phyloP scores from a whole-genome alignment of 2,329 filamentous ascomycete species.

The Sporothrix pseudoabietina region DNA sequence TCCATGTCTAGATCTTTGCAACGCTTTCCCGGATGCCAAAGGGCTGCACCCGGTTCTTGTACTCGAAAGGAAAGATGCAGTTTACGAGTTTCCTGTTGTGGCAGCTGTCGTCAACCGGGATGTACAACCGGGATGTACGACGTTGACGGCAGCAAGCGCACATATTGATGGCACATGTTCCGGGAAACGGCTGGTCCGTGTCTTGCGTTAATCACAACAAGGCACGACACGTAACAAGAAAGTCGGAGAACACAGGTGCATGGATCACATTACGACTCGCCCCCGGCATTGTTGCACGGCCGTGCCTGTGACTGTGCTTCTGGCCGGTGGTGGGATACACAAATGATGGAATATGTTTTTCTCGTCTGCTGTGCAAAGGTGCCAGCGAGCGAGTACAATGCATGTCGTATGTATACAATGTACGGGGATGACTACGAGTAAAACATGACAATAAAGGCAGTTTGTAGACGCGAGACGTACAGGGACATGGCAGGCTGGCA shows the following conservation, averaged over 20 bases:
- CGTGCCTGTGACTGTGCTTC: slow-evolving; percentile 3
- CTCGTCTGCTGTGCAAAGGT: not conserved
- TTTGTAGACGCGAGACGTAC: not conserved
- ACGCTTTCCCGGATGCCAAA: not conserved
- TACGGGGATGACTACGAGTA: not conserved
- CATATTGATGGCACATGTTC: no score
- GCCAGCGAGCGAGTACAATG: not conserved
- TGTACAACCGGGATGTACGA: not conserved
- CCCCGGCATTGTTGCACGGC: not conserved
- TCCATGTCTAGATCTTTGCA: not conserved
- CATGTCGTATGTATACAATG: not conserved
- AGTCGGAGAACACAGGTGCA: not conserved
- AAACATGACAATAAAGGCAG: not conserved
- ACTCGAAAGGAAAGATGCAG: not conserved
- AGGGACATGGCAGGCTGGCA: not conserved
- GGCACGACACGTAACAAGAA: not conserved
- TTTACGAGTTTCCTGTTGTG: not conserved
- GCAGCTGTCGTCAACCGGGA: not conserved
- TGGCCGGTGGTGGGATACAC: not conserved
- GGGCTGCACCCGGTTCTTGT: not conserved
- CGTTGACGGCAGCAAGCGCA: not conserved
- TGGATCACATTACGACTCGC: not conserved
- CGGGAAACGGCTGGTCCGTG: slow-evolving; percentile 16
- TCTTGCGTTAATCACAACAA: not conserved
- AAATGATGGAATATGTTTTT: not conserved